Percentiles rank a stretch among this genome's conserved stretches.
phyloP scores from a whole-genome alignment of 202 grass and related monocot species.

The Panicum hallii region DNA sequence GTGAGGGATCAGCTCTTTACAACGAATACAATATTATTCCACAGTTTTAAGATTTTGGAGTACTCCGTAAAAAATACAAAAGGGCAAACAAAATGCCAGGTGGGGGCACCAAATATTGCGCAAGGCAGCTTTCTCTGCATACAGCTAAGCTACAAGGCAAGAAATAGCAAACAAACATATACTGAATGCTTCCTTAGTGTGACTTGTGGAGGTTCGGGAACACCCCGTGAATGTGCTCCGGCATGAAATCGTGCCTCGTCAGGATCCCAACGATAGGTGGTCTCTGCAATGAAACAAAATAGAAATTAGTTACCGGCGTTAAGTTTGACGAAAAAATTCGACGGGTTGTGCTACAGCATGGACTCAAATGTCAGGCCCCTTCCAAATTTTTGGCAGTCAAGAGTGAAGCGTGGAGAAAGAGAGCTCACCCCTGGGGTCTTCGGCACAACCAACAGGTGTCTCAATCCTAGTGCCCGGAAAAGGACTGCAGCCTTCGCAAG shows the following conservation, averaged over 20 bases:
- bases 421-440: constrained; percentile 82
- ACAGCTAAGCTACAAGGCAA: constrained; percentile 33
- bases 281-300: constrained; percentile 62
- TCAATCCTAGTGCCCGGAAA: constrained; percentile 77
- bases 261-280: constrained; percentile 88
- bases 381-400: neutral
- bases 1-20: constrained; percentile 31
- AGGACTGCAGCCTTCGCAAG: constrained; percentile 88
- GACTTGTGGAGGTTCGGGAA: constrained; percentile 75
- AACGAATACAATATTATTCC: constrained; percentile 22
- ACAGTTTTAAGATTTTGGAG: neutral
- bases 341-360: neutral
- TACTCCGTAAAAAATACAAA: constrained; percentile 6
- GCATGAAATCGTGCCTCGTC: constrained; percentile 96
- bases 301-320: neutral
- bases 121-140: constrained; percentile 31
- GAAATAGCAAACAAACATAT: constrained; percentile 35
- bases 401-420: neutral
- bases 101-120: constrained; percentile 29
- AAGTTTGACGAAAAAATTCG: neutral
- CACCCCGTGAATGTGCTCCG: constrained; percentile 77
- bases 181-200: constrained; percentile 38
- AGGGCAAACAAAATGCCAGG: constrained; percentile 9
- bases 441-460: constrained; percentile 86
- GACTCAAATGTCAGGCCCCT: neutral